Evolutionary conservation across 345 rosid genomes (phyloP), one percentile per base, ranked within the genome.

Genomic region (Salix suchowensis): DNA sequence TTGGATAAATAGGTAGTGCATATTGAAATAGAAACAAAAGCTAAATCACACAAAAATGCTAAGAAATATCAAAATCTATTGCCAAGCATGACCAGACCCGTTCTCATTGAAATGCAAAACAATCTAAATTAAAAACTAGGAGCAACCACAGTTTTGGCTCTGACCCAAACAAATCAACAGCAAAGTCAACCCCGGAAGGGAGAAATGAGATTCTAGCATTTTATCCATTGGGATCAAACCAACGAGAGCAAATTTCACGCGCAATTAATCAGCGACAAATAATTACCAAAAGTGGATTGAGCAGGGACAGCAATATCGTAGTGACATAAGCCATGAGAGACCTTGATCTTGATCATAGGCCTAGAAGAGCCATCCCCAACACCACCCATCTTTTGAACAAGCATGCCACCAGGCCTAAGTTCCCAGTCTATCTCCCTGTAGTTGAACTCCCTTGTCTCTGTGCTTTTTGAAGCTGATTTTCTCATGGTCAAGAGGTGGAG

Each of bases 391-490:
- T 81, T 87, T 24, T 87, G 90, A 67, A 85, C 90, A 72, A 87
- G 90, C 90, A 85, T 84, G 32, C 90, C 86, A 54, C 90, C 88
- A 72, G 87, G 90, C 65, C 88, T 80, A 15, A 85, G 77, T 77
- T 87, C 88, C 90, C 90, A 84, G 26, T 82, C 79, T 74, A 84
- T 85, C 79, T 80, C 82, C 77, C 80, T 75, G 40, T 73, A 68
- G 46, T 76, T 73, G 40, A 37, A 65, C 48, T 16, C 78, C 19
- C 74, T 75, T 39, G 24, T 79, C 40, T 66, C 75, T 14, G 30
- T 70, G 55, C 72, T 42, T 79, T 83, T 79, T 71, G 85, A 76
- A 74, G 74, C 39, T 70, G 79, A 81, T 74, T 74, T 82, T 82
- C 74, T 74, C 85, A 82, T 80, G 26, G 66, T 69, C 54, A 67